phyloP scores from a whole-genome alignment of 768 basidiomycete genomes.

The Termitomyces sp. region DNA sequence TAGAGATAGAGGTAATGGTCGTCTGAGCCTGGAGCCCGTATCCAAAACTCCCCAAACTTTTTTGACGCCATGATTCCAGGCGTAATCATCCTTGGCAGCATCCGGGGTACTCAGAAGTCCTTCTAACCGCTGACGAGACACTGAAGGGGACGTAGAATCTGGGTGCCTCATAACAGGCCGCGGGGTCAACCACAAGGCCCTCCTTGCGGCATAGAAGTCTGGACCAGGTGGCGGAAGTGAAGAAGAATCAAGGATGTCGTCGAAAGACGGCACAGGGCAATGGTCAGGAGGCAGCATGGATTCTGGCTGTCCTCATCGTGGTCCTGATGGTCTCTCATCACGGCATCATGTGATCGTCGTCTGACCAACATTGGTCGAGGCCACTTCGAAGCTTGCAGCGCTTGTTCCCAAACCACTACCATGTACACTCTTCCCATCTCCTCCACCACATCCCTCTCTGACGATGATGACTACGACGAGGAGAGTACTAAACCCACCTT shows the following conservation, averaged over 20 bases:
- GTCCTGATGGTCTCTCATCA: slow-evolving; percentile 1
- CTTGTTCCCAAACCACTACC: slow-evolving; percentile 29
- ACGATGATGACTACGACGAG: slow-evolving; percentile 63
- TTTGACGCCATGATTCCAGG: slow-evolving; percentile 54
- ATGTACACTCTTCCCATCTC: slow-evolving; percentile 56
- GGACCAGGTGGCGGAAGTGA: slow-evolving; percentile 60
- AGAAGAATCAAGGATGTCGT: slow-evolving; percentile 31
- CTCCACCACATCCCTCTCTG: slow-evolving; percentile 75
- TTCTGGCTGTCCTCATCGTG: slow-evolving; percentile 3
- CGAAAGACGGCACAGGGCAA: slow-evolving; percentile 22
- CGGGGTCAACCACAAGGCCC: slow-evolving; percentile 54
- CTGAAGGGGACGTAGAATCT: slow-evolving; percentile 20
- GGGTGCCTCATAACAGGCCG: slow-evolving; percentile 6
- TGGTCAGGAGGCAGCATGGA: slow-evolving; percentile 6
- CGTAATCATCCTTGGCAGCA: slow-evolving; percentile 42
- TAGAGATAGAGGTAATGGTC: slow-evolving; percentile 54
- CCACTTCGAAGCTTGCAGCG: not conserved
- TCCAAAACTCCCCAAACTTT: slow-evolving; percentile 61
- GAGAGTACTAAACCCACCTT: slow-evolving; percentile 41
- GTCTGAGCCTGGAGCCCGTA: slow-evolving; percentile 53
- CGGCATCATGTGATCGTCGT: slow-evolving; percentile 11
- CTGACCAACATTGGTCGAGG: slow-evolving; percentile 7
- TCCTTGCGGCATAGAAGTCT: slow-evolving; percentile 55
- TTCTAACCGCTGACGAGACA: slow-evolving; percentile 45
- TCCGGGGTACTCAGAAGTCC: slow-evolving; percentile 41